Evolutionary conservation across 371 early-diverging fungal species (phyloP).

Genomic region (Caulochytrium protostelioides): DNA sequence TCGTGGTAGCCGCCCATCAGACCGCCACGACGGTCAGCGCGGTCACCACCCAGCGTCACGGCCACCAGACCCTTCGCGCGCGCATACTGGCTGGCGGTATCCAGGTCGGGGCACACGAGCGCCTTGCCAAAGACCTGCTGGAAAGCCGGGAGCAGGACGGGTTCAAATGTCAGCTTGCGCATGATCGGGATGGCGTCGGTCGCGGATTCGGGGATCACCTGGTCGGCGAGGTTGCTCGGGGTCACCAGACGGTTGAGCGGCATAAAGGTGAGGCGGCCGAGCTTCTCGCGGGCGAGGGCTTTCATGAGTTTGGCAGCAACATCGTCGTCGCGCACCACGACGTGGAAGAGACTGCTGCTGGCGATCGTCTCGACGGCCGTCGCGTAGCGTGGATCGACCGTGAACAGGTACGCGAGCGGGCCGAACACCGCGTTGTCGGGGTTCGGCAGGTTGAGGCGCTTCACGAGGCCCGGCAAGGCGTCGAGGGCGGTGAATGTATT

Average conservation of each 20-base stretch:
- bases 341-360: conserved; percentile 76
- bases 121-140: conserved; percentile 79
- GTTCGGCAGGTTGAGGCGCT: conserved; percentile 26
- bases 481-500: too few species aligned
- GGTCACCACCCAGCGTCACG: conserved; percentile 83
- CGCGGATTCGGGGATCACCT: conserved; percentile 24
- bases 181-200: conserved; percentile 69
- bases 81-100: conserved; percentile 57
- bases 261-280: conserved; percentile 89
- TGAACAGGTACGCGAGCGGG: conserved; percentile 75
- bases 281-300: conserved; percentile 42
- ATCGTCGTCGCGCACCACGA: conserved; percentile 87
- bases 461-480: conserved; percentile 41
- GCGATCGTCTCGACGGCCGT: conserved; percentile 82
- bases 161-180: conserved; percentile 43
- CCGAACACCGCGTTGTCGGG: conserved; percentile 71
- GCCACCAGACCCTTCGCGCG: conserved; percentile 50
- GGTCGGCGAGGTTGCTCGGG: conserved; percentile 34
- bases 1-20: conserved; percentile 81
- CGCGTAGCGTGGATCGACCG: conserved; percentile 55
- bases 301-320: conserved; percentile 64
- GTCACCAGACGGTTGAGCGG: conserved; percentile 73
- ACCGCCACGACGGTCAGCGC: conserved; percentile 80
- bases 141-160: conserved; percentile 42
- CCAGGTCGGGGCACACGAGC: conserved; percentile 67